These are phyloP conservation scores for Claviceps digitariae DNA, from an alignment of 2,329 filamentous ascomycete genomes.

Conservation along the genomic window DNA sequence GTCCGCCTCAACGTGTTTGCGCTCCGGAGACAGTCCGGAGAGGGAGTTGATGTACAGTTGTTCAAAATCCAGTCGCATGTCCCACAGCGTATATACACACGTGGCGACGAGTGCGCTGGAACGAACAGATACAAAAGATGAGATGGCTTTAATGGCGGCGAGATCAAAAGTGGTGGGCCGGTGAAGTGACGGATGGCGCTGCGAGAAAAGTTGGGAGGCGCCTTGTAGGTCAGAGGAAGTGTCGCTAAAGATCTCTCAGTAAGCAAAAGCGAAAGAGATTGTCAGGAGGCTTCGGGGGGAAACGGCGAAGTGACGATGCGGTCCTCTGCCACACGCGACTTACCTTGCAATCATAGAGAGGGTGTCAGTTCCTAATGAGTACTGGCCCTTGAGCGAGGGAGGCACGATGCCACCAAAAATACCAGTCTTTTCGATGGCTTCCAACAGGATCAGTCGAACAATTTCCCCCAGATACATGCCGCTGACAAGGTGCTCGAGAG, in stretches of 20 bases:
- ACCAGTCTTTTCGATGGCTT: constrained; percentile 41
- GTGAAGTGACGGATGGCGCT: constrained; percentile 33
- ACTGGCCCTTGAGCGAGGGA: constrained; percentile 34
- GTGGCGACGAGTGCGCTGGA: constrained; percentile 47
- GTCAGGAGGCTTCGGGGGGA: not conserved
- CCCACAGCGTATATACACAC: constrained; percentile 45
- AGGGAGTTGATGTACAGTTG: constrained; percentile 20
- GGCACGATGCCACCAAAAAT: constrained; percentile 45
- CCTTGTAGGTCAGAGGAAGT: constrained; percentile 25
- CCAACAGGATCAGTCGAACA: constrained; percentile 41
- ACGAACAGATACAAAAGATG: constrained; percentile 40
- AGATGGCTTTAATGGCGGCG: constrained; percentile 35
- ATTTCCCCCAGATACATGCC: constrained; percentile 57
- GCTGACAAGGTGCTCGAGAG: constrained; percentile 47
- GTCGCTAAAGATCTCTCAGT: constrained; percentile 23
- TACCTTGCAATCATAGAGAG: constrained; percentile 45
- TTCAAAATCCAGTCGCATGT: constrained; percentile 36
- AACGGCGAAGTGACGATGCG: not conserved
- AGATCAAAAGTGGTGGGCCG: constrained; percentile 33
- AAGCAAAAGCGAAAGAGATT: not conserved
- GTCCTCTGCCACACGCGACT: constrained; percentile 11
- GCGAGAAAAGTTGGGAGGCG: constrained; percentile 34
- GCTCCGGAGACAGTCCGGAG: constrained; percentile 18
- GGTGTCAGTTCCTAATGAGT: constrained; percentile 47
- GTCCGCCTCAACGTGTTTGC: constrained; percentile 37